Evolutionary conservation across 176 grass and related monocot genomes (phyloP), one percentile per base, ranked within the genome.

Genomic region (Metroxylon sagu): DNA sequence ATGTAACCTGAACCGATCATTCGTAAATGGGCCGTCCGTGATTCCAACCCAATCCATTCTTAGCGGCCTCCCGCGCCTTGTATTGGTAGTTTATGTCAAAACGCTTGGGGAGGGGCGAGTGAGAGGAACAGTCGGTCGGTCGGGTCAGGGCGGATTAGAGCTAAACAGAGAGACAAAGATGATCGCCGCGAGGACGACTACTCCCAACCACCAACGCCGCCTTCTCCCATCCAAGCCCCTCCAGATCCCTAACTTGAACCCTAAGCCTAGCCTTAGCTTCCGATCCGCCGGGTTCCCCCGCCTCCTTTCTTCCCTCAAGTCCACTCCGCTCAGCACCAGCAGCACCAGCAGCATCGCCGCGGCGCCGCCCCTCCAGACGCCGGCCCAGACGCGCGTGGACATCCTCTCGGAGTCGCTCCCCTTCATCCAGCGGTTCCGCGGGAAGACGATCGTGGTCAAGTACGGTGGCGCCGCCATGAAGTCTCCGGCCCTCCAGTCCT

Each of bases 401-500:
- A 67, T 88, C 25, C 78, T 97, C 18, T 97, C 87, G 7, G 87
- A 97, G 77, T 85, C 86, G 5, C 92, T 97, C 18, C 86, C 87
- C 5, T 96, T 85, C 78, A 96, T 96, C 70, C 81, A 90, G 69
- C 61, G 70, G 26, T 96, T 96, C 69, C 79, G 71, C 53, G 92
- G 92, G 14, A 97, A 97, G 78, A 91, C 78, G 23, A 75, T 88
- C 19, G 87, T 97, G 62, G 81, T 97, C 16, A 97, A 97, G 80
- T 96, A 96, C 49, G 83, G 83, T 3, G 86, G 78, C 49, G 75
- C 80, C 18, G 86, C 80, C 30, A 90, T 96, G 83, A 96, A 87
- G 64, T 96, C 80, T 6, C 51, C 80, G 2, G 70, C 77, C 50
- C 61, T 88, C 39, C 77, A 89, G 57, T 65, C 73, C 10, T 96